Conservation (phyloP, 2,329 filamentous ascomycete species). For the Grosmannia huntii region DNA sequence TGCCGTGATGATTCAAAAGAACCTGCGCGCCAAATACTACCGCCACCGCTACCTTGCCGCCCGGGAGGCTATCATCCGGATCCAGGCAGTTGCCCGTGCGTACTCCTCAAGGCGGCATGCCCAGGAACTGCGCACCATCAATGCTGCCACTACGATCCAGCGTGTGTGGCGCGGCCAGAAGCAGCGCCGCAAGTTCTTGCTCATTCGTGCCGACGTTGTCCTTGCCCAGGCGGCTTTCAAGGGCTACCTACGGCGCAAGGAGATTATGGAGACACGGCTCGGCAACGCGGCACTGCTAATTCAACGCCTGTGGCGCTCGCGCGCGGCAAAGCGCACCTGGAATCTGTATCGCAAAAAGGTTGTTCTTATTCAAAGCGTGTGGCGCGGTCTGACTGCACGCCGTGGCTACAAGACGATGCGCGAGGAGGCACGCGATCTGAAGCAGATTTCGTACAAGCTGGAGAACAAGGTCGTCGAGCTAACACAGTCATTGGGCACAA, state of each 20-base stretch:
- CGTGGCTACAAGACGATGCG: slow-evolving; percentile 79
- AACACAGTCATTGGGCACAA: slow-evolving; percentile 80
- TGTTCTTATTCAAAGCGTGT: slow-evolving; percentile 80
- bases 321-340: slow-evolving; percentile 68
- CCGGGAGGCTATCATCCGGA: slow-evolving; percentile 63
- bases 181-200: slow-evolving; percentile 67
- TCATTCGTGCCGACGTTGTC: slow-evolving; percentile 72
- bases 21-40: slow-evolving; percentile 89
- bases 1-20: slow-evolving; percentile 98
- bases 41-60: slow-evolving; percentile 82
- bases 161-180: slow-evolving; percentile 89
- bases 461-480: slow-evolving; percentile 99
- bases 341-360: slow-evolving; percentile 82
- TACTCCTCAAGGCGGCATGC: slow-evolving; percentile 65
- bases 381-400: slow-evolving; percentile 74
- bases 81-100: slow-evolving; percentile 68
- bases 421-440: slow-evolving; percentile 93
- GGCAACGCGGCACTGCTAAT: slow-evolving; percentile 86
- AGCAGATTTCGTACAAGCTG: slow-evolving; percentile 98
- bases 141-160: slow-evolving; percentile 88
- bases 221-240: slow-evolving; percentile 82
- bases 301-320: slow-evolving; percentile 78
- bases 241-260: slow-evolving; percentile 79
- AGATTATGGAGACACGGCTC: slow-evolving; percentile 86
- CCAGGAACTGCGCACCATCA: slow-evolving; percentile 69